Evolutionary conservation across 148 eudicot species (phyloP), one percentile per base, ranked within the genome.

Genomic region (Diospyros lotus): DNA sequence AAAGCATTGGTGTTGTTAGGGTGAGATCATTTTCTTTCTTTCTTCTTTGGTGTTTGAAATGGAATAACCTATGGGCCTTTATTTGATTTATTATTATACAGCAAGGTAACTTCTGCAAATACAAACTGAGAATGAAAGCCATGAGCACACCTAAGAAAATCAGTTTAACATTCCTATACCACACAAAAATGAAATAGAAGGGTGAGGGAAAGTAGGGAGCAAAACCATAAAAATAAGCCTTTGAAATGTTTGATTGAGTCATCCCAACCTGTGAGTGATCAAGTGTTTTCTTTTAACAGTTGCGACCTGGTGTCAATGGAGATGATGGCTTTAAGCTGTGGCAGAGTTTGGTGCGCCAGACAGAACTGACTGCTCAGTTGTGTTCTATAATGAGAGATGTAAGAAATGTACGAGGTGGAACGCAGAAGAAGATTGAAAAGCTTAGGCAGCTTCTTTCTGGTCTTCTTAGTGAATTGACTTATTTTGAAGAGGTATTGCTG

Each of bases 261-360:
- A 12, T 73, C 41, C 15, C 55, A 17, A 15, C 44, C 12, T 7
- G 44, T 66, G 28, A 60, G 13, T 61, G 70, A 11, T 56, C 55
- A 46, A 15, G 42, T 54, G 50, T 68, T 40, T 45, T 71, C 28
- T 7, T 78, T 65, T 72, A 44, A 73, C 90, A 95, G 98, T 77
- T 92, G 79, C 90, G 91, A 62, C 77, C 84, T 64, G 78, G 84
- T 71, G 85, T 81, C 43, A 82, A 76, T 82, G 97, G 88, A 73
- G 89, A 86, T 62, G 98, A 95, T 75, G 97, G 98, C 64, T 86
- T 77, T 66, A 95, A 95, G 89, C 76, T 88, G 74, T 95, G 98
- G 98, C 98, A 95, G 82, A 95, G 98, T 83, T 87, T 95, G 87
- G 94, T 92, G 73, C 93, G 96, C 63, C 97, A 95, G 81, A 95